These are phyloP conservation scores for Solanum neorickii DNA, from an alignment of 257 asterid species.

Conservation along the genomic window DNA sequence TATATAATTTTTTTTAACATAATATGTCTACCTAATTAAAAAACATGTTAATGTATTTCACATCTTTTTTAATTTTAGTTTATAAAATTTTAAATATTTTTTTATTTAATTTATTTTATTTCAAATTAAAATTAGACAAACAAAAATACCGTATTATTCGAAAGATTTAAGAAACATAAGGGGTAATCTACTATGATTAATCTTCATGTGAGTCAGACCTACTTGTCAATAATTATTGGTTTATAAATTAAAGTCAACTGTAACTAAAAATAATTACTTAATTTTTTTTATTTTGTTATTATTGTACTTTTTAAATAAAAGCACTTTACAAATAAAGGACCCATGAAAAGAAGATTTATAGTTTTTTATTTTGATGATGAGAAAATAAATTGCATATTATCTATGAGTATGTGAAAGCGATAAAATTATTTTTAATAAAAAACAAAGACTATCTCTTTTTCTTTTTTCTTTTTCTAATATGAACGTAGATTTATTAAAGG, in stretches of 20 bases:
- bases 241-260: neutral
- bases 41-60: neutral
- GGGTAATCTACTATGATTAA: neutral
- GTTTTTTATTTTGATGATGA: neutral
- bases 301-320: neutral
- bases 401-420: neutral
- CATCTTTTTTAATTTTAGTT: neutral
- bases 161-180: constrained; percentile 11
- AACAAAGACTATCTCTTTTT: neutral
- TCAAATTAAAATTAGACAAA: neutral
- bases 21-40: neutral
- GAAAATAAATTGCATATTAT: neutral
- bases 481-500: neutral
- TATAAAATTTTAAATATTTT: neutral
- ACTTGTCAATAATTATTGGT: neutral
- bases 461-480: neutral
- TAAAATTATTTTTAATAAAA: neutral
- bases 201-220: neutral
- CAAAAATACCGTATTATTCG: neutral
- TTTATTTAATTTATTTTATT: neutral
- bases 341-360: neutral
- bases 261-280: neutral
- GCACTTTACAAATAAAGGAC: neutral
- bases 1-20: neutral
- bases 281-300: neutral